phyloP scores from a whole-genome alignment of 106 monocot genomes.

The Apostasia shenzhenica region DNA sequence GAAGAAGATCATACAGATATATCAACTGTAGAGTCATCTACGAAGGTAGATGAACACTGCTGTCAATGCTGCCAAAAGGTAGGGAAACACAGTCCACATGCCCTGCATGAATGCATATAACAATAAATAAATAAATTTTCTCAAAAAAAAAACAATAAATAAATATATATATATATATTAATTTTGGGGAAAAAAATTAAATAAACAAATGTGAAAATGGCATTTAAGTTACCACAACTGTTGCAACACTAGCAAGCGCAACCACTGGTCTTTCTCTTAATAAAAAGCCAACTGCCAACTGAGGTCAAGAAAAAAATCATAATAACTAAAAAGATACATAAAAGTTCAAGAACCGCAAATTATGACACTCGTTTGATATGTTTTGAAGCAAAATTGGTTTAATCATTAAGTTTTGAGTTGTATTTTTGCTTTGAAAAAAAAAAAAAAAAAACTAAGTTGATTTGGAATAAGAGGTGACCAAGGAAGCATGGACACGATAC shows the following conservation, averaged over 20 bases:
- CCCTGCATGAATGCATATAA: constrained; percentile 33
- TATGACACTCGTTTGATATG: not conserved
- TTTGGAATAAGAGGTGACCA: not conserved
- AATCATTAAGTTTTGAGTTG: not conserved
- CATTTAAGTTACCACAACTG: constrained; percentile 52
- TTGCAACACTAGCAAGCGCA: constrained; percentile 79
- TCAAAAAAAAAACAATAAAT: no score
- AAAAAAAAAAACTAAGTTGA: not conserved
- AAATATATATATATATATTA: not conserved
- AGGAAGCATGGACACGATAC: no score
- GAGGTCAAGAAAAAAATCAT: constrained; percentile 9
- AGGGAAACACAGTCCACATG: constrained; percentile 76
- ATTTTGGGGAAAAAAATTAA: not conserved
- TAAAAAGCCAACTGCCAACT: constrained; percentile 69
- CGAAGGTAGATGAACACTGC: constrained; percentile 59
- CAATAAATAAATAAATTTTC: not conserved
- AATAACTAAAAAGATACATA: not conserved
- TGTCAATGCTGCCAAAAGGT: constrained; percentile 57
- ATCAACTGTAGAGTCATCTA: not conserved
- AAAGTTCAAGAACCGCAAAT: no score
- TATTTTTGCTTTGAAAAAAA: not conserved
- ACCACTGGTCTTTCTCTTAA: constrained; percentile 68
- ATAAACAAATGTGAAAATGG: not conserved
- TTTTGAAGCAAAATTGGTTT: not conserved
- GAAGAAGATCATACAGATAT: no score